phyloP scores from a whole-genome alignment of 2,329 filamentous ascomycete species.

The Pseudogymnoascus sp. region DNA sequence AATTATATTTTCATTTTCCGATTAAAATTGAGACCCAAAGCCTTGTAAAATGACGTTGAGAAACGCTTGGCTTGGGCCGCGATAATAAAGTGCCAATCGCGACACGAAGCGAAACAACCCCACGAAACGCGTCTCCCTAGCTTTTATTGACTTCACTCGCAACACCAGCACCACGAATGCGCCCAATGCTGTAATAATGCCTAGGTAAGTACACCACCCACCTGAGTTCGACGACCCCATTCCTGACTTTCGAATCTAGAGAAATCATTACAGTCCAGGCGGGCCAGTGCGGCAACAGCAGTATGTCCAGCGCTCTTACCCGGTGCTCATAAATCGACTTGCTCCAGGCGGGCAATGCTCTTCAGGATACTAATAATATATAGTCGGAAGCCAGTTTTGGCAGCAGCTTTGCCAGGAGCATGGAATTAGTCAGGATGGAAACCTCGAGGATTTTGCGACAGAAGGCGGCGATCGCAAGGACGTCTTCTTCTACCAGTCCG shows the following conservation, averaged over 20 bases:
- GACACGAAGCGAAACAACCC: constrained; percentile 9
- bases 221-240: not conserved
- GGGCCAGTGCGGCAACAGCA: constrained; percentile 98
- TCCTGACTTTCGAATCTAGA: constrained; percentile 39
- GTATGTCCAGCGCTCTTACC: constrained; percentile 50
- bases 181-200: constrained; percentile 27
- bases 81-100: constrained; percentile 1
- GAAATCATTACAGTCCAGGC: constrained; percentile 99
- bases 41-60: not conserved
- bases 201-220: constrained; percentile 22
- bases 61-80: not conserved
- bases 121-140: constrained; percentile 12
- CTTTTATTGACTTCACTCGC: not conserved
- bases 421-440: constrained; percentile 94
- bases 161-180: not conserved
- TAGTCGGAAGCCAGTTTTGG: constrained; percentile 97
- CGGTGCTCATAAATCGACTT: constrained; percentile 13
- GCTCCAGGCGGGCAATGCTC: not conserved
- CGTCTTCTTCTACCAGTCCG: constrained; percentile 98
- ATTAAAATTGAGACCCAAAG: not conserved
- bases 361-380: constrained; percentile 19
- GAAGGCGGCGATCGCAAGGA: constrained; percentile 97
- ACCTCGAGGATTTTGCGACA: constrained; percentile 94
- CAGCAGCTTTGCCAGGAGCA: constrained; percentile 97
- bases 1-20: not conserved